phyloP scores from a whole-genome alignment of 176 grass and related monocot genomes.

The Aegilops tauschii region DNA sequence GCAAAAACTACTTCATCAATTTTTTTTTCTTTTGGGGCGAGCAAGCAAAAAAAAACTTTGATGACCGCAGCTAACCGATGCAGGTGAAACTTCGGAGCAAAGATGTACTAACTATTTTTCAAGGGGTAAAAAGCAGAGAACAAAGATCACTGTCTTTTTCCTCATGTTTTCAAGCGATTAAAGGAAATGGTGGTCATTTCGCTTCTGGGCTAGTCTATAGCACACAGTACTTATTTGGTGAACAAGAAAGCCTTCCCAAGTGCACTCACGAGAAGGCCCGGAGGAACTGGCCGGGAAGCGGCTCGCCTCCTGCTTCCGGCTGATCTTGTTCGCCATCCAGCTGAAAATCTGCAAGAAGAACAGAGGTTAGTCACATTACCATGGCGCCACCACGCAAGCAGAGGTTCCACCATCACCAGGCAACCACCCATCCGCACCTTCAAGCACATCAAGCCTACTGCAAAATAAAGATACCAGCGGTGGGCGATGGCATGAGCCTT shows the following conservation, averaged over 20 bases:
- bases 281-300: constrained; percentile 17
- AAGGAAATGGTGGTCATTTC: not conserved
- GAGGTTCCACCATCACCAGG: not conserved
- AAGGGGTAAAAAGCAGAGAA: not conserved
- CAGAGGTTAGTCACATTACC: not conserved
- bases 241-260: not conserved
- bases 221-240: not conserved
- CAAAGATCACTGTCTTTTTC: not conserved
- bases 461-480: not conserved
- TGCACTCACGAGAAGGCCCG: constrained; percentile 34
- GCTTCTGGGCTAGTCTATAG: not conserved
- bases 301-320: constrained; percentile 48
- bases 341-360: constrained; percentile 54
- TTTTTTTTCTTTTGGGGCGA: not conserved
- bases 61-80: not conserved
- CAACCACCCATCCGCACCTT: too few species aligned
- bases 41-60: not conserved
- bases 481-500: not conserved
- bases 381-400: constrained; percentile 6
- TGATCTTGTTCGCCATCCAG: constrained; percentile 64
- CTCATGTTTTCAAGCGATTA: not conserved
- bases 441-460: not conserved
- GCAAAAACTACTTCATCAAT: not conserved
- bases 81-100: not conserved
- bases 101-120: too few species aligned